A percentile compares a stretch with the other conserved stretches of the same genome.
These are phyloP conservation scores for Coriaria nepalensis DNA, from an alignment of 306 rosid genomes.

Conservation along the genomic window DNA sequence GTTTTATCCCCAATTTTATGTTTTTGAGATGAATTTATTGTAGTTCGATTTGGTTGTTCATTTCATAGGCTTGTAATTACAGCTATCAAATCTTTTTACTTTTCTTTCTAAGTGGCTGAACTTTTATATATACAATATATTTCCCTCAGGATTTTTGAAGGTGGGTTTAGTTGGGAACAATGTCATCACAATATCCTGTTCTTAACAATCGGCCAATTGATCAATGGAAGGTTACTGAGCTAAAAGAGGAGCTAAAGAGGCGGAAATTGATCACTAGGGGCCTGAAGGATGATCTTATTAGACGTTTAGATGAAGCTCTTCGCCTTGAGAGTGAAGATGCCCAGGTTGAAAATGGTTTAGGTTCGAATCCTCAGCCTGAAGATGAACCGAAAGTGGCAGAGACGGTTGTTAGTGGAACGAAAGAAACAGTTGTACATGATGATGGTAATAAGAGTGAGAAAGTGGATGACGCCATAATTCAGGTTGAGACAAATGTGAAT, in stretches of 20 bases:
- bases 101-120: not conserved
- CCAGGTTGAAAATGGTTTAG: constrained; percentile 26
- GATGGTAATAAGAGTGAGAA: constrained; percentile 18
- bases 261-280: constrained; percentile 61
- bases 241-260: constrained; percentile 83
- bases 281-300: constrained; percentile 79
- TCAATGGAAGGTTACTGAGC: constrained; percentile 85
- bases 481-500: constrained; percentile 24
- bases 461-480: constrained; percentile 13
- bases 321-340: constrained; percentile 34
- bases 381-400: constrained; percentile 13
- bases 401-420: constrained; percentile 18
- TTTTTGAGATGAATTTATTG: no score
- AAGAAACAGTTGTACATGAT: constrained; percentile 15
- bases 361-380: constrained; percentile 11
- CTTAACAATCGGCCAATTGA: constrained; percentile 66
- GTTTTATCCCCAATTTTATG: no score
- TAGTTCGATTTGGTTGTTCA: no score
- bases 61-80: no score
- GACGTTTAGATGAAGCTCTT: constrained; percentile 67
- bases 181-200: constrained; percentile 61
- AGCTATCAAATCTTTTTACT: not conserved
- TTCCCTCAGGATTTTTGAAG: constrained; percentile 25
- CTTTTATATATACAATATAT: not conserved
- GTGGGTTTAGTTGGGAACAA: constrained; percentile 29